Evolutionary conservation across 2,329 filamentous ascomycete species (phyloP).

Genomic region (Aureobasidium uvarum): DNA sequence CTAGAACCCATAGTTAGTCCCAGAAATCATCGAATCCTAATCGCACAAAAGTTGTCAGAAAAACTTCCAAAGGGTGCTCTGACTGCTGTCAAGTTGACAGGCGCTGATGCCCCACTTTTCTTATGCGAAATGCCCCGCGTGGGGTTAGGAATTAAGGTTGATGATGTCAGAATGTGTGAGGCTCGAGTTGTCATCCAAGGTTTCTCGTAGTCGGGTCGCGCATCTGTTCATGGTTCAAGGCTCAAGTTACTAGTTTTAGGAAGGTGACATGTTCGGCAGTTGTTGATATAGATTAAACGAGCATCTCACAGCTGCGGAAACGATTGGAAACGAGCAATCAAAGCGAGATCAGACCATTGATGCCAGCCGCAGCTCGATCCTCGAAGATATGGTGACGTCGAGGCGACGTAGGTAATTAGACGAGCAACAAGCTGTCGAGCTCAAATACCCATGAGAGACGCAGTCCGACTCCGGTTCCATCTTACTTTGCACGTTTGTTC

Average conservation of each 20-base stretch:
- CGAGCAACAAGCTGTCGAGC: neutral
- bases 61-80: neutral
- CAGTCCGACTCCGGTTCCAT: constrained; percentile 3
- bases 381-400: constrained; percentile 23
- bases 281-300: constrained; percentile 10
- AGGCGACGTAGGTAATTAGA: constrained; percentile 6
- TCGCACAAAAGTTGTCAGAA: neutral
- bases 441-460: constrained; percentile 6
- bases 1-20: neutral
- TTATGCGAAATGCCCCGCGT: neutral
- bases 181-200: constrained; percentile 19
- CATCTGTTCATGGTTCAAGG: neutral
- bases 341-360: constrained; percentile 3
- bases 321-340: neutral
- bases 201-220: neutral
- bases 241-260: neutral
- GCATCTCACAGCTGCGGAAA: neutral
- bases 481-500: neutral
- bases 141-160: neutral
- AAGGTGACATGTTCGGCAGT: constrained; percentile 5
- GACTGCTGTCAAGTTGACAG: neutral
- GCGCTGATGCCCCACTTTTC: constrained; percentile 7
- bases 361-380: neutral
- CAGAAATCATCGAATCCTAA: neutral
- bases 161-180: constrained; percentile 19